A percentile compares a stretch with the other conserved stretches of the same genome.
These are phyloP conservation scores for Microsporum audouinii DNA, from an alignment of 2,329 filamentous ascomycete species.

Conservation along the genomic window DNA sequence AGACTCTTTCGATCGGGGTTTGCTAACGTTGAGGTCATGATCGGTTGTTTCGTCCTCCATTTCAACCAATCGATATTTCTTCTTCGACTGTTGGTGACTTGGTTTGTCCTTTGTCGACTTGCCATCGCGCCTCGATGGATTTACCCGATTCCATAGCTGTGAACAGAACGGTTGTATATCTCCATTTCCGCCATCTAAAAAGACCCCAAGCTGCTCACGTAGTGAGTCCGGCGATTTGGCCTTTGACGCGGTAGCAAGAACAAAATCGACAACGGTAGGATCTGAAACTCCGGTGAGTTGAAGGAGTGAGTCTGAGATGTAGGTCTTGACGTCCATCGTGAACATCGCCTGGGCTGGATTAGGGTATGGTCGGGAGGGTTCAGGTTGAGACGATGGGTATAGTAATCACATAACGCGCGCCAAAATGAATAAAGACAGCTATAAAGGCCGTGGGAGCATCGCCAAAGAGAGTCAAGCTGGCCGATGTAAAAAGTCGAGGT, in stretches of 20 bases:
- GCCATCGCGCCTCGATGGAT: constrained; percentile 17
- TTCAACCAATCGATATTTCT: constrained; percentile 44
- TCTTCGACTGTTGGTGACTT: constrained; percentile 27
- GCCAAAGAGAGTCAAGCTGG: not conserved
- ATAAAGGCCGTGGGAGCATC: not conserved
- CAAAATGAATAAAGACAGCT: not conserved
- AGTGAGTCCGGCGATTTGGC: constrained; percentile 39
- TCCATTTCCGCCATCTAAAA: constrained; percentile 38
- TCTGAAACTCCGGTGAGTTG: constrained; percentile 46
- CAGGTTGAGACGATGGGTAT: not conserved
- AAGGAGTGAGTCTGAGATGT: constrained; percentile 42
- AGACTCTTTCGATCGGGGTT: not conserved
- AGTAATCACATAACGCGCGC: not conserved
- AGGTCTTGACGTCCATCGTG: constrained; percentile 31
- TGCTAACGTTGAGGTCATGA: constrained; percentile 19
- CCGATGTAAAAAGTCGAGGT: not conserved
- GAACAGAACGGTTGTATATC: constrained; percentile 39
- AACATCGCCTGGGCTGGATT: not conserved
- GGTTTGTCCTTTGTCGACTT: constrained; percentile 13
- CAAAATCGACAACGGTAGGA: constrained; percentile 46
- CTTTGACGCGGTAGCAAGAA: constrained; percentile 43
- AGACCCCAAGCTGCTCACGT: constrained; percentile 41
- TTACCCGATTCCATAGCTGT: constrained; percentile 33
- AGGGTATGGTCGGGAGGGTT: not conserved
- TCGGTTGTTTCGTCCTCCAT: constrained; percentile 40